Base-by-base conservation (phyloP, 306 rosid genomes). In the Dryas alaskensis region DNA sequence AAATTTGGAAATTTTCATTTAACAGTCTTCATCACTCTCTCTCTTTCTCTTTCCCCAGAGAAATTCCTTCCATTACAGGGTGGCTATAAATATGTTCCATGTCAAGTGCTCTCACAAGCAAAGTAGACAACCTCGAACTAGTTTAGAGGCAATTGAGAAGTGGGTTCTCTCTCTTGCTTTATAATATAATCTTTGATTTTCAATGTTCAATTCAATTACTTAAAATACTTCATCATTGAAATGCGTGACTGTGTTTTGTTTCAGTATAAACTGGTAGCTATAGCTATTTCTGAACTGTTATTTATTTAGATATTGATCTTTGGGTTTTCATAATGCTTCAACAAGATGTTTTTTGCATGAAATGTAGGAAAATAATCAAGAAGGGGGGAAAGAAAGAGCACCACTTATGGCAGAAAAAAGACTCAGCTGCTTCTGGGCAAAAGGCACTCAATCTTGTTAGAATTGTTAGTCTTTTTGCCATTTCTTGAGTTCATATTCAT, bases 351-450 rank as follows among this genome's bases (percentile, higher is more conserved):
- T 11, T 67, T 70, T 37, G 19, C 44, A 51, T 76, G 73, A 70
- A 85, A 52, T 90, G 77, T 73, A 93, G 98, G 83, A 86, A 78
- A 79, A 76, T 61, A 60, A 79, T 82, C 55, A 84, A 84, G 84
- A 79, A 48, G 78, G 70, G 0, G 8, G 88, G 87, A 59, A 89
- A 82, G 80, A 79, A 39, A 62, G 85, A 85, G 74, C 89, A 91
- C 42, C 98, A 89, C 84, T 83, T 93, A 75, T 91, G 98, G 97
- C 79, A 88, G 83, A 91, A 80, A 70, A 88, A 75, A 78, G 96
- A 91, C 76, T 84, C 94, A 0, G 92, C 95, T 67, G 84, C 89
- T 67, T 91, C 92, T 71, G 98, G 97, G 72, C 94, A 89, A 79
- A 93, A 93, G 80, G 97, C 97, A 7, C 86, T 93, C 58, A 70